Evolutionary conservation across 345 rosid genomes (phyloP).

Genomic region (Citrus sinensis): DNA sequence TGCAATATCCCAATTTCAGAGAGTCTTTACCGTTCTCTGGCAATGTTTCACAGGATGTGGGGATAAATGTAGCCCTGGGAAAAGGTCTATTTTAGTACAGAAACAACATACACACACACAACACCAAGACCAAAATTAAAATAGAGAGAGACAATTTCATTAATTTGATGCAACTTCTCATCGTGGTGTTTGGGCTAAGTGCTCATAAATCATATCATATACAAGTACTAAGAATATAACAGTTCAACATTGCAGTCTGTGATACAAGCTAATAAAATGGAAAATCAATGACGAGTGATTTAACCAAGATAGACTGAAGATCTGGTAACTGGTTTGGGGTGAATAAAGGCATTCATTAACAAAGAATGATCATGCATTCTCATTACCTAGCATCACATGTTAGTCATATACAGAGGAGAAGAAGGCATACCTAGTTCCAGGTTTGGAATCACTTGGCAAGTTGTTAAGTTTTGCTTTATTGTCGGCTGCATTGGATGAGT

Average conservation of each 20-base stretch:
- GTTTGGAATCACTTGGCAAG: constrained; percentile 24
- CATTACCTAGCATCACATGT: neutral
- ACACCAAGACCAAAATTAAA: neutral
- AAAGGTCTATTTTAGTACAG: constrained; percentile 2
- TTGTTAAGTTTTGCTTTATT: constrained; percentile 52
- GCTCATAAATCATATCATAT: neutral
- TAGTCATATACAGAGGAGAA: neutral
- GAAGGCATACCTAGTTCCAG: constrained; percentile 28
- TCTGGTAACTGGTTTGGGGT: neutral
- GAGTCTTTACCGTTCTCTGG: constrained; percentile 26
- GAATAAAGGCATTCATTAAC: no score
- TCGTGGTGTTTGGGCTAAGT: neutral
- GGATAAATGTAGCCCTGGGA: constrained; percentile 23
- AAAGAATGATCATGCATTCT: neutral
- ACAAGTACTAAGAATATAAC: neutral
- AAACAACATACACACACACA: neutral
- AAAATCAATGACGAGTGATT: neutral
- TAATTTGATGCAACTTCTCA: neutral
- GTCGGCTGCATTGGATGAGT: constrained; percentile 72
- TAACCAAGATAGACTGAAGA: neutral
- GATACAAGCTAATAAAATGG: neutral
- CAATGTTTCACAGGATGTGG: constrained; percentile 19
- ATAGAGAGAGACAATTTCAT: neutral
- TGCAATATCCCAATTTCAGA: neutral
- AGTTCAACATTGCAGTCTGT: neutral